Conservation (phyloP, 495 filamentous ascomycete genomes). For the Penicillium fimorum region DNA sequence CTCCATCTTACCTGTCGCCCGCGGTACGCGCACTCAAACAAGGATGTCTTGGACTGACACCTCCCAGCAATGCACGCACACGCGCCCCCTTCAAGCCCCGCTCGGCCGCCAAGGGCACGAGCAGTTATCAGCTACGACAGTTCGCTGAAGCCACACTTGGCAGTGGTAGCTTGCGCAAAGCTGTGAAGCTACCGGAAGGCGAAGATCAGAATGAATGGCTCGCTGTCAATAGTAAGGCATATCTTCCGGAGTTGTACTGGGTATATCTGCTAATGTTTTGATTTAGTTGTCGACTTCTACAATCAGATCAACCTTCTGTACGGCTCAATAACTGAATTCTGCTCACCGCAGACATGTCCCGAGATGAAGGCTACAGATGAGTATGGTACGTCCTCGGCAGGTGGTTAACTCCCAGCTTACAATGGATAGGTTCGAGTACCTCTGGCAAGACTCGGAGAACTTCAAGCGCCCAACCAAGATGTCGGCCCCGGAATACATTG, state of each 20-base stretch:
- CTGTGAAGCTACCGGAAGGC: slow-evolving; percentile 93
- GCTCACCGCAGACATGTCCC: slow-evolving; percentile 91
- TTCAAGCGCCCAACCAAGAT: slow-evolving; percentile 97
- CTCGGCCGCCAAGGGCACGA: slow-evolving; percentile 81
- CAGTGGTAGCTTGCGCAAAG: slow-evolving; percentile 91
- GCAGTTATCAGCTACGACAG: slow-evolving; percentile 92
- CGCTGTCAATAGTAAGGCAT: slow-evolving; percentile 79
- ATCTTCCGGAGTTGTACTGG: not conserved
- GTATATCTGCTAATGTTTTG: slow-evolving; percentile 8
- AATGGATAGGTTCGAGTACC: slow-evolving; percentile 79
- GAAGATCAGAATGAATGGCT: slow-evolving; percentile 98
- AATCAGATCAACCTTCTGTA: slow-evolving; percentile 99
- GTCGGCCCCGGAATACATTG: slow-evolving; percentile 94
- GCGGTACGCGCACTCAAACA: slow-evolving; percentile 43
- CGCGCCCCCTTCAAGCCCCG: slow-evolving; percentile 90
- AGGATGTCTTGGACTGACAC: slow-evolving; percentile 43
- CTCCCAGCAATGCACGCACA: slow-evolving; percentile 80
- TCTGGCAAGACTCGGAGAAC: slow-evolving; percentile 94
- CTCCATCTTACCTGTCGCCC: slow-evolving; percentile 43
- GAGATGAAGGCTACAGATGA: slow-evolving; percentile 99
- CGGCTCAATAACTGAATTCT: slow-evolving; percentile 98
- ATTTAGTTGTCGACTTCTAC: slow-evolving; percentile 95
- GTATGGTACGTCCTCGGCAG: slow-evolving; percentile 46
- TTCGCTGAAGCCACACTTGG: slow-evolving; percentile 97
- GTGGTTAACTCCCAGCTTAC: not conserved